Evolutionary conservation across 2,329 filamentous ascomycete species (phyloP).

Genomic region (Fusarium abutilonis): DNA sequence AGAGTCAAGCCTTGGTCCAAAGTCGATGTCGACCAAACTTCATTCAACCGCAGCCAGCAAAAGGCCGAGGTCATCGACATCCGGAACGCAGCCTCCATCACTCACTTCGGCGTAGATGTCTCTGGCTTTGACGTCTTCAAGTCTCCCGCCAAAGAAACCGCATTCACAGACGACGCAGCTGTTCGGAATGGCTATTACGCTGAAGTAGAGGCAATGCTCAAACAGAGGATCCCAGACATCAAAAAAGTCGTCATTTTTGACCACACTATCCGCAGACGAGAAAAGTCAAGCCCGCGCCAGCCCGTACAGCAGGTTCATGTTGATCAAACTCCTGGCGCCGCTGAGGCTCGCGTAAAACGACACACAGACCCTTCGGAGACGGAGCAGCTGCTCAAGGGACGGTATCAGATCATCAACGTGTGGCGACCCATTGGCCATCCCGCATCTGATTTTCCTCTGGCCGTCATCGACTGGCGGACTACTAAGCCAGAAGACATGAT

Average conservation of each 20-base stretch:
- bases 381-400: constrained; percentile 48
- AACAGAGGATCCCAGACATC: constrained; percentile 62
- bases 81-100: constrained; percentile 27
- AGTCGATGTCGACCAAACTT: constrained; percentile 39
- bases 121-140: constrained; percentile 44
- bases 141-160: constrained; percentile 57
- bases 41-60: constrained; percentile 31
- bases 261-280: constrained; percentile 71
- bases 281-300: constrained; percentile 65
- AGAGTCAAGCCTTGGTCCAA: constrained; percentile 38
- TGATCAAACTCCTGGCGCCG: constrained; percentile 73
- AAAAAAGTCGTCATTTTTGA: constrained; percentile 76
- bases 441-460: constrained; percentile 39
- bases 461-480: constrained; percentile 41
- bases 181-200: constrained; percentile 68
- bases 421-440: constrained; percentile 48
- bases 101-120: constrained; percentile 37
- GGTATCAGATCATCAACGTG: constrained; percentile 66
- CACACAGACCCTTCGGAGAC: constrained; percentile 62
- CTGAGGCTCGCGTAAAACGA: constrained; percentile 67
- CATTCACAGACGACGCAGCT: constrained; percentile 64
- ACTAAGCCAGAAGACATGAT: constrained; percentile 41
- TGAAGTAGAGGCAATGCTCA: constrained; percentile 68
- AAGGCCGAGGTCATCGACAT: constrained; percentile 41
- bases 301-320: constrained; percentile 78